Percentiles rank a stretch among this genome's conserved stretches.
Conservation (phyloP, 805 yeast species). For the Yarrowia sp. region DNA sequence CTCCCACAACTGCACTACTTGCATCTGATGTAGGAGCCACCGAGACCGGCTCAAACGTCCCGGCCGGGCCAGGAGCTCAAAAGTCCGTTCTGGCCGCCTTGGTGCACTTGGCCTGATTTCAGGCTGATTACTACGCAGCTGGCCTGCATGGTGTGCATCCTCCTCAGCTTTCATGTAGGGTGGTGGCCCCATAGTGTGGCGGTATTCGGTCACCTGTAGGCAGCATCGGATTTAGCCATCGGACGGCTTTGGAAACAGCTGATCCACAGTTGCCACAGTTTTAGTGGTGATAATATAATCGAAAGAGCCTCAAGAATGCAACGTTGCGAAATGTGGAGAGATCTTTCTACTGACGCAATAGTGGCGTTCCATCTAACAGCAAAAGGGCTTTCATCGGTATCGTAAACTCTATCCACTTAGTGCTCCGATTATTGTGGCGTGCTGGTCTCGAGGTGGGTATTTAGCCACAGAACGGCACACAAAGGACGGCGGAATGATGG, state of each 20-base stretch:
- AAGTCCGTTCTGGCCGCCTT: too few relatives aligned
- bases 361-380: neutral
- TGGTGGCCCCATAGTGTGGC: constrained; percentile 23
- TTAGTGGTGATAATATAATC: neutral
- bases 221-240: neutral
- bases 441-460: neutral
- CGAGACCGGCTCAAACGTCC: too few relatives aligned
- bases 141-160: neutral
- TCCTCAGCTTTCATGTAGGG: neutral
- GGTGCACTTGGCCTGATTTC: too few relatives aligned
- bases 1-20: too few relatives aligned
- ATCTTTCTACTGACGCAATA: neutral
- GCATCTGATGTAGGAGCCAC: too few relatives aligned
- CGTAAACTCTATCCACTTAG: neutral
- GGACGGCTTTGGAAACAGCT: too few relatives aligned
- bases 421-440: neutral
- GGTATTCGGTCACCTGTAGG: neutral
- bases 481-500: neutral
- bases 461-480: neutral
- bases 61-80: too few relatives aligned
- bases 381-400: neutral
- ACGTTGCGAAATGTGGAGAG: neutral
- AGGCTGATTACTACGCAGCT: neutral
- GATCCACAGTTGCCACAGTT: neutral
- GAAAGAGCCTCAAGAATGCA: neutral